Percentiles rank a stretch among this genome's conserved stretches.
These are phyloP conservation scores for Zanthoxylum bungeanum DNA, from an alignment of 345 rosid genomes.

Conservation along the genomic window DNA sequence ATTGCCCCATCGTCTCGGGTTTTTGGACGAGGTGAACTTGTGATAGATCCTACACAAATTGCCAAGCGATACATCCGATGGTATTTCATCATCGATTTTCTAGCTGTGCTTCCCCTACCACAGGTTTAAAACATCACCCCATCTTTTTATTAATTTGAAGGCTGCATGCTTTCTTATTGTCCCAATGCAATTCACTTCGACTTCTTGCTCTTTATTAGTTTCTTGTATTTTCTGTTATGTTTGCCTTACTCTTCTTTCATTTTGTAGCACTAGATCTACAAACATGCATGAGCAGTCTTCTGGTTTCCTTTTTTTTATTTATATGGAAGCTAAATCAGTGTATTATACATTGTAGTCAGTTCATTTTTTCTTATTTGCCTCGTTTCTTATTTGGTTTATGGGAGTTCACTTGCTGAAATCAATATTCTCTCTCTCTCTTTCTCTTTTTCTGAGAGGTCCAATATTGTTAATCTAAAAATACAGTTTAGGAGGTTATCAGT, in stretches of 20 bases:
- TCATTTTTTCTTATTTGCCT: not conserved
- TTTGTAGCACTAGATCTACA: not conserved
- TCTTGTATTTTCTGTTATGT: not conserved
- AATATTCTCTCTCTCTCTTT: too few relatives aligned
- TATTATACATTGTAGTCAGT: not conserved
- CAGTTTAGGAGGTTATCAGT: not conserved
- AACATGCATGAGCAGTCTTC: constrained; percentile 1
- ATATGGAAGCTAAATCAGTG: not conserved
- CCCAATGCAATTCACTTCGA: not conserved
- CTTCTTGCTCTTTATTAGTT: constrained; percentile 14
- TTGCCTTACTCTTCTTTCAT: not conserved
- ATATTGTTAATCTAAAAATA: not conserved
- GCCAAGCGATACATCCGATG: constrained; percentile 80
- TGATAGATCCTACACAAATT: constrained; percentile 79
- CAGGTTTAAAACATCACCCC: constrained; percentile 49
- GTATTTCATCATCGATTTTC: constrained; percentile 81
- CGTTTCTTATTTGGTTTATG: not conserved
- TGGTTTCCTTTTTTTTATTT: not conserved
- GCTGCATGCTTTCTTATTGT: not conserved
- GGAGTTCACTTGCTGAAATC: not conserved
- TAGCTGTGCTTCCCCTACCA: constrained; percentile 86
- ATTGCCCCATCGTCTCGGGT: constrained; percentile 96
- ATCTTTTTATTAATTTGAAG: not conserved
- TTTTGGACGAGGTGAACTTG: constrained; percentile 97
- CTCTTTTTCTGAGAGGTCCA: too few relatives aligned